Evolutionary conservation across 1,284 basidiomycete genomes (phyloP), one percentile per base, ranked within the genome.

Genomic region (Pholiota adiposa): DNA sequence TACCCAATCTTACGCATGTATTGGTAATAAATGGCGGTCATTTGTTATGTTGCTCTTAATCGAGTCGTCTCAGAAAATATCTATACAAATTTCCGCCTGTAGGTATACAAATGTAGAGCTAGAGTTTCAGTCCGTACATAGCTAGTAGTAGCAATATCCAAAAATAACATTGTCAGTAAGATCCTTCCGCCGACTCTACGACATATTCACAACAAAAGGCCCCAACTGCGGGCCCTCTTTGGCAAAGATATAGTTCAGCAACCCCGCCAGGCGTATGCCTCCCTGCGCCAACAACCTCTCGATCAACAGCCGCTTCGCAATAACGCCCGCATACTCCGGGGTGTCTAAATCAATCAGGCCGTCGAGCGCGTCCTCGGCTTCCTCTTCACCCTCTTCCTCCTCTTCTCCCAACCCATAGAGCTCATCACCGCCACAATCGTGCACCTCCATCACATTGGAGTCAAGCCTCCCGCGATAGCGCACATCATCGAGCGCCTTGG

Each of bases 281-380:
- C 79, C 94, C 78, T 89, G 89, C 0, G 93, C 90, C 50, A 97
- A 76, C 65, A 96, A 73, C 73, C 85, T 86, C 80, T 97, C 94
- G 2, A 97, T 69, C 40, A 94, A 76, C 83, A 89, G 89, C 60
- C 84, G 77, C 41, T 86, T 75, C 56, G 78, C 77, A 64, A 96
- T 86, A 23, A 76, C 75, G 1, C 90, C 93, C 0, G 89, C 76
- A 69, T 97, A 97, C 63, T 88, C 79, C 0, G 91, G 88, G 21
- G 92, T 94, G 73, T 96, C 91, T n/a, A 97, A 83, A 74, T 97
- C 91, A 33, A 92, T 81, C 60, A 86, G 80, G 0, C 75, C 67
- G 18, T 36, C n/a, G 25, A 46, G 46, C 19, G 54, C 23, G 36
- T 55, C 54, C 19, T 58, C 51, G 8, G 56, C 50, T 2, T 51